phyloP scores from a whole-genome alignment of 495 filamentous ascomycete genomes.

The Aspergillus ostianus region DNA sequence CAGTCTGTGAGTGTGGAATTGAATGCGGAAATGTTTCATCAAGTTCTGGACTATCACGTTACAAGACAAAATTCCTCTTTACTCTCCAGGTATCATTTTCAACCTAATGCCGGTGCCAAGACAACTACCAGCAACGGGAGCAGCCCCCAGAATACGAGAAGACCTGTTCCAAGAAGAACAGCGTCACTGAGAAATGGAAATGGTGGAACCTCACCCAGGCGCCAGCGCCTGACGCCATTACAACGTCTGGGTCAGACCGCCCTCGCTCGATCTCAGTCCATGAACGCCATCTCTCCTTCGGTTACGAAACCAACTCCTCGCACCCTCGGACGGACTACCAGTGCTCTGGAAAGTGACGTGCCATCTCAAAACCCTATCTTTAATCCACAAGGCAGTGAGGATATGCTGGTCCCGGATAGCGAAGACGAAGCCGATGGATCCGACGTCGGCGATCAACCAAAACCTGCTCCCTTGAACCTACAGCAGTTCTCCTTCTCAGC shows the following conservation, averaged over 20 bases:
- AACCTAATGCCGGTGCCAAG: slow-evolving; percentile 12
- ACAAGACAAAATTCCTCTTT: slow-evolving; percentile 36
- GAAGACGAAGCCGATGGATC: slow-evolving; percentile 48
- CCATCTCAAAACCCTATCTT: not conserved
- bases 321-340: not conserved
- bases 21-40: slow-evolving; percentile 26
- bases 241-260: slow-evolving; percentile 49
- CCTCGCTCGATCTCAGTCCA: slow-evolving; percentile 40
- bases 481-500: slow-evolving; percentile 48
- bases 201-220: slow-evolving; percentile 20
- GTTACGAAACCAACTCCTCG: slow-evolving; percentile 5
- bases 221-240: slow-evolving; percentile 43
- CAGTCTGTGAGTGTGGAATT: slow-evolving; percentile 18
- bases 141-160: not conserved
- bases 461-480: slow-evolving; percentile 42
- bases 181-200: not conserved
- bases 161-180: slow-evolving; percentile 1
- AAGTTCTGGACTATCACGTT: slow-evolving; percentile 39
- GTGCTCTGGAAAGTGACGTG: not conserved
- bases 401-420: slow-evolving; percentile 68
- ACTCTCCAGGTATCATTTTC: slow-evolving; percentile 36
- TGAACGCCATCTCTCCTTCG: slow-evolving; percentile 27
- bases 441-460: slow-evolving; percentile 14
- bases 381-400: slow-evolving; percentile 64
- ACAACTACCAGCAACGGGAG: slow-evolving; percentile 4